These are phyloP conservation scores for Hypocrella siamensis DNA, from an alignment of 2,329 filamentous ascomycete species.

Conservation along the genomic window DNA sequence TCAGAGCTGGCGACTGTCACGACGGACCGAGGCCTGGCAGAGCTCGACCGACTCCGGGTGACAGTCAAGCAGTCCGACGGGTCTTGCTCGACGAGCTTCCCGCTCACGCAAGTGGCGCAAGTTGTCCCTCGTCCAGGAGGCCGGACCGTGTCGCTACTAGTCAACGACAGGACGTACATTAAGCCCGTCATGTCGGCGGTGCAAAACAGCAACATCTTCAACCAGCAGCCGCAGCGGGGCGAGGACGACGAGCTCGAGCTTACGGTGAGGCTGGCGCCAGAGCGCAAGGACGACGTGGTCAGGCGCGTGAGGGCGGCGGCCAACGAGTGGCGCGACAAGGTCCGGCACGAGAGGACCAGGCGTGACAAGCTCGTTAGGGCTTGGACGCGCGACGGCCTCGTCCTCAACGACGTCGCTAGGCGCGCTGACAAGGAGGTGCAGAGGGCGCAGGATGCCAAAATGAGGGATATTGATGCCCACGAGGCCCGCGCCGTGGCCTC, in stretches of 20 bases:
- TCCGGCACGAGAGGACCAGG: constrained; percentile 30
- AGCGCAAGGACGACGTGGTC: constrained; percentile 30
- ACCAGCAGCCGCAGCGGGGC: constrained; percentile 43
- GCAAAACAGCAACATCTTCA: constrained; percentile 35
- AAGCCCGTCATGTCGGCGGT: constrained; percentile 41
- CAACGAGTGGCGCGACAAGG: constrained; percentile 33
- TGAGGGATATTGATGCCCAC: constrained; percentile 30
- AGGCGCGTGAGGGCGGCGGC: constrained; percentile 27
- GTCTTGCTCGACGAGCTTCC: no score
- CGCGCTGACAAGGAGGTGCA: constrained; percentile 31
- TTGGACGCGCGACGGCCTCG: constrained; percentile 27
- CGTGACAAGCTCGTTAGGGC: constrained; percentile 32
- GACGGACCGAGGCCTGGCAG: constrained; percentile 34
- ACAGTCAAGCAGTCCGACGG: constrained; percentile 14
- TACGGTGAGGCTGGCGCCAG: constrained; percentile 35
- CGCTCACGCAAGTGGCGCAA: constrained; percentile 39
- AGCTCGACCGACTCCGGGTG: constrained; percentile 29
- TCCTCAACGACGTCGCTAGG: constrained; percentile 32
- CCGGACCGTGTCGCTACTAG: constrained; percentile 23
- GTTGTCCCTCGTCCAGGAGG: constrained; percentile 30
- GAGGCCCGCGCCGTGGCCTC: constrained; percentile 26
- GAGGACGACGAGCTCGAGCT: constrained; percentile 45
- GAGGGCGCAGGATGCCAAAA: constrained; percentile 35
- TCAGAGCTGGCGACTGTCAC: constrained; percentile 24
- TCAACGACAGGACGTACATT: constrained; percentile 27